Base-by-base conservation (phyloP, 140 eudicot species). In the Bidens hawaiensis region DNA sequence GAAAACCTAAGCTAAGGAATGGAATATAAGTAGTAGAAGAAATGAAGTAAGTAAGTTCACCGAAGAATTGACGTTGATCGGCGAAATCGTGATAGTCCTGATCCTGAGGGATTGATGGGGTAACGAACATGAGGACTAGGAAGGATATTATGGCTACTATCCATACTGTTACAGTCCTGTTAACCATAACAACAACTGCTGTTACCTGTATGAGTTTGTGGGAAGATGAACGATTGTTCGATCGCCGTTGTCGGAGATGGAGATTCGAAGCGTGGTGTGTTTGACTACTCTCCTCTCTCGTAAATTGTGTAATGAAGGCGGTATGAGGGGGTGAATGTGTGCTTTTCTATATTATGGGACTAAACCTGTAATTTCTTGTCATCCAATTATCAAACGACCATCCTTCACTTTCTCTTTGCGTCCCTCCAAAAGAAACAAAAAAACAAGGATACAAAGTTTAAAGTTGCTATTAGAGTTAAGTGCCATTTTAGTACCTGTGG, bases 31-130 rank as follows among this genome's bases (percentile, higher is more conserved):
- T 24, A 11, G n/a, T 7, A 36, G 11, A 25, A 52, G 0, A 41
- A 6, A 12, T 7, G 11, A 2, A 19, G 45, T 42, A 51, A 14
- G 22, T 12, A 13, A 46, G n/a, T 10, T 60, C 51, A 88, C 96
- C 96, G 3, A 90, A 67, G 28, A 75, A 86, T 69, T 77, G 16
- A 30, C 97, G 97, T 1, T 90, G 84, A 70, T 90, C 97, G 31
- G 97, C 89, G 76, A 90, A 90, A 72, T 90, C 69, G 56, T 90
- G 97, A 51, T 90, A 90, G 14, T 77, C 93, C 67, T 89, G 85
- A 51, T 94, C 85, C 57, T 90, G 97, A 34, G 95, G 95, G 23
- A 90, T 90, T 7, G 89, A 19, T 0, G 95, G 97, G 60, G 95
- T 90, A 28, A 90, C 85, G 51, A 86, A 68, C 97, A 90, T 90